These are phyloP conservation scores for Pelagophyceae sp. DNA, from an alignment of 352 stramenopile species.

Conservation along the genomic window DNA sequence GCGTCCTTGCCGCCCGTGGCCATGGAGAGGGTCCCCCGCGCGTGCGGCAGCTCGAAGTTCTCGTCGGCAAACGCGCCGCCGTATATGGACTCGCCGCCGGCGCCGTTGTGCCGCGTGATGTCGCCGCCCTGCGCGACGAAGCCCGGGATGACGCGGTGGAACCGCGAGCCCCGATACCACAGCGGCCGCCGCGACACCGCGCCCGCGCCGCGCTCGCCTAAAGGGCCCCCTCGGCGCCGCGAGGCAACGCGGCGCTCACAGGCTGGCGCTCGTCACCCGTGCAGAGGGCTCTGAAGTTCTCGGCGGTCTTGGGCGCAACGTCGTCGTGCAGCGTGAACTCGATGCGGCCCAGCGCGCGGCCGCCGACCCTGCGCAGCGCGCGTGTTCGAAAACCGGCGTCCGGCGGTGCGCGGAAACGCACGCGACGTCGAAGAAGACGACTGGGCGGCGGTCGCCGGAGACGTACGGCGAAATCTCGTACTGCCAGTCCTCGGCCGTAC, in stretches of 20 bases:
- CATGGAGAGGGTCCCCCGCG: constrained; percentile 73
- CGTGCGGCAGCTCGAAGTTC: constrained; percentile 81
- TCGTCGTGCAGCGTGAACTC: constrained; percentile 37
- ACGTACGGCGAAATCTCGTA: neutral
- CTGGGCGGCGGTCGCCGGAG: constrained; percentile 35
- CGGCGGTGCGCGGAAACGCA: too few relatives aligned
- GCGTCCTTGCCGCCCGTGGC: constrained; percentile 65
- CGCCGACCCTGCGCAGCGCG: too few relatives aligned
- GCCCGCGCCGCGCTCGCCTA: constrained; percentile 81
- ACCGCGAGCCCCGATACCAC: constrained; percentile 74
- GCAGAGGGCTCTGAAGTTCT: constrained; percentile 81
- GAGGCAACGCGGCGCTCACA: too few relatives aligned
- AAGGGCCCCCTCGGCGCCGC: too few relatives aligned
- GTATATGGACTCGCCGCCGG: constrained; percentile 70
- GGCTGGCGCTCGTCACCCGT: constrained; percentile 65
- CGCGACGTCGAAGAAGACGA: constrained; percentile 80
- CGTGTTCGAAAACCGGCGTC: too few relatives aligned
- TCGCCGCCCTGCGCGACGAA: constrained; percentile 76
- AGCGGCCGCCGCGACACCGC: constrained; percentile 62
- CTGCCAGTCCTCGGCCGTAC: neutral
- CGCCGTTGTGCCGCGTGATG: constrained; percentile 77
- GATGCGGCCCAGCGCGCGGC: constrained; percentile 63
- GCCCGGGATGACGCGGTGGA: constrained; percentile 81
- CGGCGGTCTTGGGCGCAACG: constrained; percentile 73
- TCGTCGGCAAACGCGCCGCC: constrained; percentile 76